These are phyloP conservation scores for Primulina tabacum DNA, from an alignment of 257 asterid species.

Conservation along the genomic window DNA sequence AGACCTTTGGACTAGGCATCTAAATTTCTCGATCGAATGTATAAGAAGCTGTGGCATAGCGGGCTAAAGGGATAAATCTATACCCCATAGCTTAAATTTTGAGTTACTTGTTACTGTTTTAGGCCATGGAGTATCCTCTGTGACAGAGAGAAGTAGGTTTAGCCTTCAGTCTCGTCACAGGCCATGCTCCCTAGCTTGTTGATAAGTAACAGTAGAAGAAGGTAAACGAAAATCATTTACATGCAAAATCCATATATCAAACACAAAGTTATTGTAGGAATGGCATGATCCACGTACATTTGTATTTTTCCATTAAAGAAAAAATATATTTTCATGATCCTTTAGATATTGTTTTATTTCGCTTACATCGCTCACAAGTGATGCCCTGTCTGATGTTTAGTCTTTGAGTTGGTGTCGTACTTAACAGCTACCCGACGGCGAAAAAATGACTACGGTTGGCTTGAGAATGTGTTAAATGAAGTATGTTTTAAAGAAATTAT, in stretches of 20 bases:
- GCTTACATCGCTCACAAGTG: background rate
- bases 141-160: conserved; percentile 85
- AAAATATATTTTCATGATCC: background rate
- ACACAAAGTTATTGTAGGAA: conserved; percentile 24
- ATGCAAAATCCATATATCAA: conserved; percentile 24
- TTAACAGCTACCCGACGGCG: background rate
- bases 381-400: too few species aligned
- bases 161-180: conserved; percentile 76
- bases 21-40: conserved; percentile 61
- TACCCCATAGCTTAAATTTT: conserved; percentile 8
- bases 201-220: conserved; percentile 29
- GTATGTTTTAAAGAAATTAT: too few species aligned
- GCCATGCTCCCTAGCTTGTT: conserved; percentile 32
- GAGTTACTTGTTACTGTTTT: conserved; percentile 26
- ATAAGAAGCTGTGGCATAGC: conserved; percentile 53
- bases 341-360: background rate
- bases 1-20: conserved; percentile 60
- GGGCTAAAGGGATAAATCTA: conserved; percentile 27
- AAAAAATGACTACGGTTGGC: too few species aligned
- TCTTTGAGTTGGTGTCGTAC: background rate
- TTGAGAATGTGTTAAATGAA: too few species aligned
- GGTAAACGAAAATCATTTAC: conserved; percentile 29
- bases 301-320: background rate
- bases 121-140: conserved; percentile 36
- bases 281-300: conserved; percentile 13